Base-by-base conservation (phyloP, 2,329 filamentous ascomycete genomes). In the Coleophoma eucalyptorum region DNA sequence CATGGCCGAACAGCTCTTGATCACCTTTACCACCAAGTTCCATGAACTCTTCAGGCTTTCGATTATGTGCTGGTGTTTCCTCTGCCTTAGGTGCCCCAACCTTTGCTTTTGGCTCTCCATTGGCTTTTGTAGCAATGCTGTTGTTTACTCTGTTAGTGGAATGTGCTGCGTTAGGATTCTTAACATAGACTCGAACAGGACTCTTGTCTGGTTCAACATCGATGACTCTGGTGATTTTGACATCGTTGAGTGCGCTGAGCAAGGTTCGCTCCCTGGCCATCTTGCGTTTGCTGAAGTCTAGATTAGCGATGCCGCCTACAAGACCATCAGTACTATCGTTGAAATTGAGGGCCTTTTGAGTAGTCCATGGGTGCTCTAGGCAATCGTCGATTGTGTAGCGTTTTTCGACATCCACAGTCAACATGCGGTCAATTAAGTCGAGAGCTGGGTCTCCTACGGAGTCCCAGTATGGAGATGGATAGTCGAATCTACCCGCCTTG, bases 381-480 rank as follows among this genome's bases (percentile, higher is more conserved):
- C 94, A 97, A 62, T 96, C 84, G 57, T 97, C 92, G 53, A 99
- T 84, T 0, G 89, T 93, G 68, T 88, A 93, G 45, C 94, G 84
- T 67, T 86, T 82, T 26, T 90, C 83, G 2, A 90, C 86, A 57
- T 97, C 86, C 33, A 97, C 91, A 2, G 89, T 88, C 46, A 99
- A 80, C 94, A 99, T 99, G 40, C 80, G 81, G 67, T 99, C 94
- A 58, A 99, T 97, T 33, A 99, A 77, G 59, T 97, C 91, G 48
- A 99, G 56, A 7, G 93, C 94, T 49, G 87, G 81, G 58, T 97
- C 92, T 62, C 89, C 86, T 31, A 96, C 84, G 2, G 84, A 82
- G 67, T 96, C 90, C 91, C 91, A 99, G 69, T 97, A 97, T 0
- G 94, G 94, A 1, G 90, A 95, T 1, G 94, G 93, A 64, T 97